phyloP scores from a whole-genome alignment of 2,329 filamentous ascomycete genomes.

The Colletotrichum sp. region DNA sequence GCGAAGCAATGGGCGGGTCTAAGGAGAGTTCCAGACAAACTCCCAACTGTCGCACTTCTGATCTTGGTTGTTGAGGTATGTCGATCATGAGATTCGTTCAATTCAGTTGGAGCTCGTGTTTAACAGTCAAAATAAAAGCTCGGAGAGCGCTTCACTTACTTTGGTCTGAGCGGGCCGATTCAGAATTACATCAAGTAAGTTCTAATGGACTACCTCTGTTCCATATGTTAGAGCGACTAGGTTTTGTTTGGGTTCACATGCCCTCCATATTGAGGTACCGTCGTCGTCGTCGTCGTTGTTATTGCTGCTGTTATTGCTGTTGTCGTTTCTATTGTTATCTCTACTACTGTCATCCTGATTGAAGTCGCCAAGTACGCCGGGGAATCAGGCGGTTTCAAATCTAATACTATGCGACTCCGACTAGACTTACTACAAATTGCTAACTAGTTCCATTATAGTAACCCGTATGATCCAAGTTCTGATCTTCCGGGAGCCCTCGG shows the following conservation, averaged over 20 bases:
- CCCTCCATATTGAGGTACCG: neutral
- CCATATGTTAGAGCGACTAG: neutral
- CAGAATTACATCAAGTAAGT: slow-evolving; percentile 35
- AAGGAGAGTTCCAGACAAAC: slow-evolving; percentile 30
- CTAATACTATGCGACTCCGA: neutral
- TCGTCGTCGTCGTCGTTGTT: neutral
- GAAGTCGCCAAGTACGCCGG: accelerated
- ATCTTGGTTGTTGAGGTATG: slow-evolving; percentile 30
- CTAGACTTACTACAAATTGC: neutral
- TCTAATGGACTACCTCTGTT: neutral
- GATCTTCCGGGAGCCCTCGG: slow-evolving; percentile 22
- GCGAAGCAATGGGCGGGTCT: slow-evolving; percentile 18
- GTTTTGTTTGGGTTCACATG: neutral
- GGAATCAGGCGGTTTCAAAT: neutral
- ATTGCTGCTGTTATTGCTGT: neutral
- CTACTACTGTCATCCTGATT: neutral
- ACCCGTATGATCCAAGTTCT: slow-evolving; percentile 25
- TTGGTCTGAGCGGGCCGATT: slow-evolving; percentile 33
- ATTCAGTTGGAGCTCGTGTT: neutral
- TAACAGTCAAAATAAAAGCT: slow-evolving; percentile 22
- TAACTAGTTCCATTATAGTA: neutral
- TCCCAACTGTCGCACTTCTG: slow-evolving; percentile 28
- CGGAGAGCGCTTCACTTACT: slow-evolving; percentile 34
- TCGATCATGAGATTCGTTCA: neutral
- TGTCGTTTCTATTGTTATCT: neutral